Evolutionary conservation across 140 eudicot species (phyloP).

Genomic region (Anethum foeniculum): DNA sequence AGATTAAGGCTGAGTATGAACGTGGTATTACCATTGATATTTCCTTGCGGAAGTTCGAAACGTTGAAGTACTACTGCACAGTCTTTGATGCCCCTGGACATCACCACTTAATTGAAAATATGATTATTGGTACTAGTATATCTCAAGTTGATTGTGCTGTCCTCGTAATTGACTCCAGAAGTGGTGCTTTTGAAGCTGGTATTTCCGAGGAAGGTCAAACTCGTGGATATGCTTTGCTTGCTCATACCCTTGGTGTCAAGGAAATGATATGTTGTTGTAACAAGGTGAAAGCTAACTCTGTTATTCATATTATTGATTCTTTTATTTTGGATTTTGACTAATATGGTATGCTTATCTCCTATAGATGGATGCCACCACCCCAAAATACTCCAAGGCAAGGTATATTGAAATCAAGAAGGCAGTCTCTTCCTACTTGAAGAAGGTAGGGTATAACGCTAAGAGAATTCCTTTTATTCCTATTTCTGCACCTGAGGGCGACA

Average conservation of each 20-base stretch:
- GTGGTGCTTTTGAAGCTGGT: no score
- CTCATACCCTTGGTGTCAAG: slow-evolving; percentile 10
- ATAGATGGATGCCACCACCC: slow-evolving; percentile 11
- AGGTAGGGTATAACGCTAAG: neutral
- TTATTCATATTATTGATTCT: neutral
- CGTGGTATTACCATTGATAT: slow-evolving; percentile 23
- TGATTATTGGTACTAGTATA: slow-evolving; percentile 14
- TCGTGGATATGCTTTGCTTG: no score
- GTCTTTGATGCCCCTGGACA: slow-evolving; percentile 46
- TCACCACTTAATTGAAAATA: slow-evolving; percentile 37
- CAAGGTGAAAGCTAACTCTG: neutral
- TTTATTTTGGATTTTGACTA: neutral
- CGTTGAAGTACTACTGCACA: slow-evolving; percentile 39
- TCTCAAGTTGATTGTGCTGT: no score
- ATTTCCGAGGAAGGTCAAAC: no score
- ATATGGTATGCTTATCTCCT: neutral
- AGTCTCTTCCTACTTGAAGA: neutral
- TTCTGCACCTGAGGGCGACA: neutral
- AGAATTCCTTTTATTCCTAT: neutral
- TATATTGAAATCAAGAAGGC: neutral
- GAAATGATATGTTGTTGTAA: slow-evolving; percentile 10
- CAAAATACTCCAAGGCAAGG: neutral
- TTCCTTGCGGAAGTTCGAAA: slow-evolving; percentile 30
- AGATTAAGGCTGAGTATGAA: slow-evolving; percentile 9
- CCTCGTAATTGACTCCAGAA: no score